These are phyloP conservation scores for Penicillium sp. DNA, from an alignment of 2,329 filamentous ascomycete species.

Conservation along the genomic window DNA sequence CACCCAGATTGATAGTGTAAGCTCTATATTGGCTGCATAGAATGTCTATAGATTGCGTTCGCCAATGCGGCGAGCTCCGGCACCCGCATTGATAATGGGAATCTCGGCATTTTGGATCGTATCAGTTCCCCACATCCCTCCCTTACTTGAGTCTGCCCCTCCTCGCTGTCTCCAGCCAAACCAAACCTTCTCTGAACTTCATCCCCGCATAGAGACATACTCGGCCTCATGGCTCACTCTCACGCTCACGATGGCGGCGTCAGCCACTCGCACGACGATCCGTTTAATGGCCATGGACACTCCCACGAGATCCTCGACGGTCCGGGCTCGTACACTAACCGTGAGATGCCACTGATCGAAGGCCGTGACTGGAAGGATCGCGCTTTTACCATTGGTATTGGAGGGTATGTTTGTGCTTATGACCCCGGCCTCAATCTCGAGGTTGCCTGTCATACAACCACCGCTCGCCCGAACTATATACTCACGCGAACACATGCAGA, in stretches of 20 bases:
- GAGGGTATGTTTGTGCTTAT: conserved; percentile 63
- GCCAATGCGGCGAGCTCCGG: conserved; percentile 18
- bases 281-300: conserved; percentile 73
- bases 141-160: conserved; percentile 17
- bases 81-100: conserved; percentile 8
- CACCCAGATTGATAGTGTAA: too few relatives aligned
- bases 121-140: conserved; percentile 18
- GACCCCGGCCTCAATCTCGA: neutral
- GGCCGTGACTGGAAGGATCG: conserved; percentile 83
- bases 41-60: too few relatives aligned
- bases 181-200: neutral
- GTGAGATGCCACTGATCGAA: conserved; percentile 91
- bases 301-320: conserved; percentile 93
- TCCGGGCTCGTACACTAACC: conserved; percentile 81
- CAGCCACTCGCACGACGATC: conserved; percentile 53
- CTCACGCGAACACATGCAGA: conserved; percentile 46
- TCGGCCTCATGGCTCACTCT: conserved; percentile 34
- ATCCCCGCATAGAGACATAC: conserved; percentile 4
- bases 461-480: neutral
- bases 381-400: conserved; percentile 96
- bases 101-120: conserved; percentile 20
- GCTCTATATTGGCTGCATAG: too few relatives aligned
- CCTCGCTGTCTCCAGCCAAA: conserved; percentile 4
- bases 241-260: conserved; percentile 40
- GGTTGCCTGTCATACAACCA: neutral